phyloP scores from a whole-genome alignment of 164 flowering plant species.

The Kalanchoe fedtschenkoi region DNA sequence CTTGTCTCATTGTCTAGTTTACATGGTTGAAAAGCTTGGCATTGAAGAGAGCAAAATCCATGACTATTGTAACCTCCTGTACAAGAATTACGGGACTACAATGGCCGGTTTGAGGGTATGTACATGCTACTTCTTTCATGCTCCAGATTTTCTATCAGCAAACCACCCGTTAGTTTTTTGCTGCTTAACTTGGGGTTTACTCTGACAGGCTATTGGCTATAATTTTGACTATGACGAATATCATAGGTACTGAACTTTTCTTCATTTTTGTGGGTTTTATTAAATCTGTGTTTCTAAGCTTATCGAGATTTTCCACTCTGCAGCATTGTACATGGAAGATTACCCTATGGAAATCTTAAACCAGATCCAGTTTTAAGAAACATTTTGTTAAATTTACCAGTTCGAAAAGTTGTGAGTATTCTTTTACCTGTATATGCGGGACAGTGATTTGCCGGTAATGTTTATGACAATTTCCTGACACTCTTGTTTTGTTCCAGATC shows the following conservation, averaged over 20 bases:
- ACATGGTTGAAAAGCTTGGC: conserved; percentile 2
- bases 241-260: conserved; percentile 30
- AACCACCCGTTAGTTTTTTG: neutral
- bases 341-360: conserved; percentile 50
- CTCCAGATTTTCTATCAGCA: neutral
- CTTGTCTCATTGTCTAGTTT: neutral
- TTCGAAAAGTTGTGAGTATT: conserved; percentile 46
- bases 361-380: conserved; percentile 52
- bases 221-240: conserved; percentile 63
- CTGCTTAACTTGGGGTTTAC: neutral
- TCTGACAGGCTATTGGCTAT: conserved; percentile 55
- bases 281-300: neutral
- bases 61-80: conserved; percentile 1
- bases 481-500: conserved; percentile 21
- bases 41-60: neutral
- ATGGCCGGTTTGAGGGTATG: conserved; percentile 4
- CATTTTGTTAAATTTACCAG: conserved; percentile 43
- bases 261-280: neutral
- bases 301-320: conserved; percentile 5
- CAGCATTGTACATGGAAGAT: conserved; percentile 59
- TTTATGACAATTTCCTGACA: conserved; percentile 1
- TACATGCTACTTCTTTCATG: neutral
- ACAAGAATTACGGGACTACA: conserved; percentile 2
- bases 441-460: neutral
- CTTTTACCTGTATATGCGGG: too few relatives aligned